Percentiles rank a stretch among this genome's conserved stretches.
Conservation (phyloP, 2,329 filamentous ascomycete species). For the Nemania serpens region DNA sequence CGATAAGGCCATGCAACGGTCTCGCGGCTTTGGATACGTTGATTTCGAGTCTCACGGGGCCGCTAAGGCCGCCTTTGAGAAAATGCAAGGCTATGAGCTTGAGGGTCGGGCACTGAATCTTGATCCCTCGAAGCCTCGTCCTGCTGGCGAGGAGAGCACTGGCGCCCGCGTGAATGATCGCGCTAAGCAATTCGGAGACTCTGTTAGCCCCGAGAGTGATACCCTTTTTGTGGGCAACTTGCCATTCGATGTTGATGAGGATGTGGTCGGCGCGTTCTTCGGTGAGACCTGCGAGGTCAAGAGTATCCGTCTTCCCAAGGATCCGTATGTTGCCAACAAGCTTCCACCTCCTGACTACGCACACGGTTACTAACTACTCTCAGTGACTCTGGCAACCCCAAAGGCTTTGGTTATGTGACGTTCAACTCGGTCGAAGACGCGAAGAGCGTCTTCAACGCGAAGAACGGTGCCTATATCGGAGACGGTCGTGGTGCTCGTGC, state of each 20-base stretch:
- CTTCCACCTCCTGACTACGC: not conserved
- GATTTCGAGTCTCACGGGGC: conserved; percentile 74
- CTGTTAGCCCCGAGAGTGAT: conserved; percentile 76
- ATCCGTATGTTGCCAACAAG: conserved; percentile 60
- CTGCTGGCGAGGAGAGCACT: conserved; percentile 56
- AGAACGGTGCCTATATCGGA: conserved; percentile 69
- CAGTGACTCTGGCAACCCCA: conserved; percentile 78
- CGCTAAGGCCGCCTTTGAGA: conserved; percentile 73
- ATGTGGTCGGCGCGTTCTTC: conserved; percentile 76
- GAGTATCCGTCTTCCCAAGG: conserved; percentile 85
- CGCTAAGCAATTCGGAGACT: conserved; percentile 75
- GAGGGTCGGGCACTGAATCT: conserved; percentile 78
- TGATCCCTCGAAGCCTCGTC: conserved; percentile 74
- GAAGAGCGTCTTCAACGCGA: conserved; percentile 70
- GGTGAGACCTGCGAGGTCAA: conserved; percentile 70
- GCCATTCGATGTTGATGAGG: conserved; percentile 81
- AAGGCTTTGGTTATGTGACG: conserved; percentile 92
- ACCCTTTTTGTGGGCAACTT: conserved; percentile 94
- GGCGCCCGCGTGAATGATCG: conserved; percentile 66
- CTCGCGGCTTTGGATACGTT: conserved; percentile 92
- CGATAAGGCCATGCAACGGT: conserved; percentile 78
- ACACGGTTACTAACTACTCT: conserved; percentile 37
- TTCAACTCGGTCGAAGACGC: conserved; percentile 84
- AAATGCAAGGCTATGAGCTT: conserved; percentile 74
- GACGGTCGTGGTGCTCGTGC: conserved; percentile 71